These are phyloP conservation scores for Entamoeba moshkovskii DNA, from an alignment of 208 protist genomes.

Conservation along the genomic window DNA sequence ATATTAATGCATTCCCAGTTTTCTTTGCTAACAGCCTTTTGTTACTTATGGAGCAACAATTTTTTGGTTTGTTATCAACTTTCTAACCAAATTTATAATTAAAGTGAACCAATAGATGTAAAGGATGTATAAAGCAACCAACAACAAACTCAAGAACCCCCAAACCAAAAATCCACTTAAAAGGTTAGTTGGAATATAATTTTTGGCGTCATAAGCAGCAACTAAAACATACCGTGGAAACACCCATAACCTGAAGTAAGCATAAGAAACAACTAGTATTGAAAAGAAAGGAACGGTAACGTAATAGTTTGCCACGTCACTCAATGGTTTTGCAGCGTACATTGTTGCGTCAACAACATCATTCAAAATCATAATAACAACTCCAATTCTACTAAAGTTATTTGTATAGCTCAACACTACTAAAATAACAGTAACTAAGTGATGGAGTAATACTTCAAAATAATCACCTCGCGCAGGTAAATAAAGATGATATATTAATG, in stretches of 20 bases:
- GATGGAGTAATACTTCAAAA: background rate
- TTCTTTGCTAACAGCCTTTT: too few relatives aligned
- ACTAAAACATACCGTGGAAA: background rate
- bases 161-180: background rate
- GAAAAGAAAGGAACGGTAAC: background rate
- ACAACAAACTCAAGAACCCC: background rate
- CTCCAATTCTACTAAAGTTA: background rate
- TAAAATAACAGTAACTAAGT: background rate
- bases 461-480: background rate
- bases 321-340: background rate
- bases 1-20: too few relatives aligned
- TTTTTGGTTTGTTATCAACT: background rate
- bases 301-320: background rate
- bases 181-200: background rate
- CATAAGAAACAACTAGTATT: background rate
- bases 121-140: background rate
- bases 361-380: background rate
- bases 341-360: background rate
- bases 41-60: background rate
- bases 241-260: background rate
- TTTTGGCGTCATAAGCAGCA: background rate
- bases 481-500: background rate
- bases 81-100: background rate
- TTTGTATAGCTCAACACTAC: background rate
- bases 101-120: background rate